A percentile compares a stretch with the other conserved stretches of the same genome.
Conservation (phyloP, 78 protist genomes). For the Dictyostelium purpureum region DNA sequence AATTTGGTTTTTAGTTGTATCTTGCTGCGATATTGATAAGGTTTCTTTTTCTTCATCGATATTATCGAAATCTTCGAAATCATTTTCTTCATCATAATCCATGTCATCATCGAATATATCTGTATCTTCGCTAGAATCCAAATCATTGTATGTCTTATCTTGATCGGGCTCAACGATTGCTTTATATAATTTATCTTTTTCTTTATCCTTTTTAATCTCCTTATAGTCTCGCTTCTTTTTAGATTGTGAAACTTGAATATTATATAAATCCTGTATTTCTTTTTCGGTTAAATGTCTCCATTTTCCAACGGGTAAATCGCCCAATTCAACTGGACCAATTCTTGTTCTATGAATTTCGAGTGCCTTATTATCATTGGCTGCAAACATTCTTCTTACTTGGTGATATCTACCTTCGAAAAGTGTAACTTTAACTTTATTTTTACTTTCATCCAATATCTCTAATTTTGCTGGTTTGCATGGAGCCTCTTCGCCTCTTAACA, state of each 20-base stretch:
- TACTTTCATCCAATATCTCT: constrained; percentile 23
- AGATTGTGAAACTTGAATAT: background rate
- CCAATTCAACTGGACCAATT: constrained; percentile 72
- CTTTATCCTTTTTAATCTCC: background rate
- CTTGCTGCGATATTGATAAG: background rate
- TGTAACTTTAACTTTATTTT: constrained; percentile 44
- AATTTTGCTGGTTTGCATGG: constrained; percentile 77
- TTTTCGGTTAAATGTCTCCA: constrained; percentile 30
- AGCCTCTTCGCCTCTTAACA: constrained; percentile 55
- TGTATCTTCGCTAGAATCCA: background rate
- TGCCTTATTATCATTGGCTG: constrained; percentile 63
- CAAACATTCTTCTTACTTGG: constrained; percentile 78
- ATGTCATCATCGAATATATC: background rate
- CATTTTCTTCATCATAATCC: background rate
- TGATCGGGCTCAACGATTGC: background rate
- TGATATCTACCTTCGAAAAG: constrained; percentile 79
- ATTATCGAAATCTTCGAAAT: background rate
- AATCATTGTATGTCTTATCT: background rate
- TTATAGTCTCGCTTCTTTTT: too few species aligned
- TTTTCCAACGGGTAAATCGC: constrained; percentile 53
- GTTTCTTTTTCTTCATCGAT: background rate
- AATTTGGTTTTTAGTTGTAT: background rate
- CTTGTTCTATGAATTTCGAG: constrained; percentile 64
- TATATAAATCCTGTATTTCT: constrained; percentile 18
- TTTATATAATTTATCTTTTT: background rate